A percentile compares a stretch with the other conserved stretches of the same genome.
These are phyloP conservation scores for Podospora sp. DNA, from an alignment of 495 filamentous ascomycete species.

Conservation along the genomic window DNA sequence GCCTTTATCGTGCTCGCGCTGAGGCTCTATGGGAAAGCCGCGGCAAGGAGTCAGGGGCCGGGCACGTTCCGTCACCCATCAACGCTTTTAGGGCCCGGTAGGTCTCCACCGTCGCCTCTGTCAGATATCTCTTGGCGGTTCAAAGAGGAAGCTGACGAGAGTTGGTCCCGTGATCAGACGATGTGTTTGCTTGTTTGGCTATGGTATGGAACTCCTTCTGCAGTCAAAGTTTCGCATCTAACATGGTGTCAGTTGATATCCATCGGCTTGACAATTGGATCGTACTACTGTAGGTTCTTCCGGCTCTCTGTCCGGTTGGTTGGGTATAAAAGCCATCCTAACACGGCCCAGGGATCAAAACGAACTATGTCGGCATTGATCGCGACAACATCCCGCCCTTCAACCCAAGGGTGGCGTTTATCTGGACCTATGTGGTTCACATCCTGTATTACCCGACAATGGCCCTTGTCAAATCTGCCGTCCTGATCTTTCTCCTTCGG, in stretches of 20 bases:
- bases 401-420: background rate
- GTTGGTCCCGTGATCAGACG: constrained; percentile 9
- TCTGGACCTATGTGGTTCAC: constrained; percentile 11
- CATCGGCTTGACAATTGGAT: constrained; percentile 16
- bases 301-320: background rate
- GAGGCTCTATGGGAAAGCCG: constrained; percentile 12
- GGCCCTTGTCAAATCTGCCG: constrained; percentile 10
- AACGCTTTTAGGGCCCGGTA: constrained; percentile 11
- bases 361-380: constrained; percentile 18
- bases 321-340: background rate
- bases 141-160: background rate
- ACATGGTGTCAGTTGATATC: constrained; percentile 11
- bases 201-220: constrained; percentile 7
- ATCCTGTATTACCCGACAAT: constrained; percentile 19
- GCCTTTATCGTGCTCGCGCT: constrained; percentile 15
- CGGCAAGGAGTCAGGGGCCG: background rate
- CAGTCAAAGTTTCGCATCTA: background rate
- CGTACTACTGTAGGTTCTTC: constrained; percentile 12
- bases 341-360: constrained; percentile 11
- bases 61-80: constrained; percentile 10
- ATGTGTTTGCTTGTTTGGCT: constrained; percentile 7
- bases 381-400: background rate
- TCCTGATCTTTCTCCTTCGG: constrained; percentile 19
- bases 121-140: background rate
- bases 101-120: background rate